Conservation (phyloP, 371 early-diverging fungal species). For the Syncephalastrum sp. region DNA sequence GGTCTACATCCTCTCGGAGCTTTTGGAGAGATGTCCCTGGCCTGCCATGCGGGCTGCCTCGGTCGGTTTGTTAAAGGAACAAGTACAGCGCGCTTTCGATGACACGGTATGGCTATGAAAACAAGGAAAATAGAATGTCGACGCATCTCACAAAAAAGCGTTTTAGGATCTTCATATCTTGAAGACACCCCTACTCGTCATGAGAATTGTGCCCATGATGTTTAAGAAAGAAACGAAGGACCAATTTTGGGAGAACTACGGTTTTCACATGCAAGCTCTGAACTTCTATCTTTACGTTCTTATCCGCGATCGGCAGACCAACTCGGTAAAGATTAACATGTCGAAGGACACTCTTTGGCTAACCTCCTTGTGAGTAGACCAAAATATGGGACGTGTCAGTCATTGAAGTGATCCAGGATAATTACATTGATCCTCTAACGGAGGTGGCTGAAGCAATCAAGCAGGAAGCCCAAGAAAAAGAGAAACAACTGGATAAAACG, state of each 20-base stretch:
- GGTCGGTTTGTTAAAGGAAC: conserved; percentile 28
- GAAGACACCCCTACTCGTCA: too few species aligned
- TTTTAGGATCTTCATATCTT: too few species aligned
- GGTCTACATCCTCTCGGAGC: conserved; percentile 19
- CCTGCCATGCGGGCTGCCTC: conserved; percentile 28
- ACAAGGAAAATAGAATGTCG: too few species aligned
- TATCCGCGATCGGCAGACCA: conserved; percentile 29
- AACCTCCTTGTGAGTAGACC: too few species aligned
- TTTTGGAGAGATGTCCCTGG: conserved; percentile 20
- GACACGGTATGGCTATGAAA: conserved; percentile 1
- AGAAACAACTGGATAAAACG: conserved; percentile 5
- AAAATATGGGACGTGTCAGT: too few species aligned
- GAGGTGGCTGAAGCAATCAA: too few species aligned
- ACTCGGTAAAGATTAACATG: conserved; percentile 8
- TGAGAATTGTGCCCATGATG: conserved; percentile 15
- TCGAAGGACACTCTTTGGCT: too few species aligned
- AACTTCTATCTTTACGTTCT: conserved; percentile 43
- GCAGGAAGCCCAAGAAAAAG: neutral
- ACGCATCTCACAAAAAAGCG: too few species aligned
- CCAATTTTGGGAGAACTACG: conserved; percentile 20
- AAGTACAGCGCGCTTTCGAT: conserved; percentile 16
- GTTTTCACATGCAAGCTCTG: conserved; percentile 34
- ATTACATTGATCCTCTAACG: too few species aligned
- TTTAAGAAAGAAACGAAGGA: conserved; percentile 5
- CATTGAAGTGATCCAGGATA: too few species aligned